Evolutionary conservation across 1,284 basidiomycete genomes (phyloP).

Genomic region (Amylostereum chailletii): DNA sequence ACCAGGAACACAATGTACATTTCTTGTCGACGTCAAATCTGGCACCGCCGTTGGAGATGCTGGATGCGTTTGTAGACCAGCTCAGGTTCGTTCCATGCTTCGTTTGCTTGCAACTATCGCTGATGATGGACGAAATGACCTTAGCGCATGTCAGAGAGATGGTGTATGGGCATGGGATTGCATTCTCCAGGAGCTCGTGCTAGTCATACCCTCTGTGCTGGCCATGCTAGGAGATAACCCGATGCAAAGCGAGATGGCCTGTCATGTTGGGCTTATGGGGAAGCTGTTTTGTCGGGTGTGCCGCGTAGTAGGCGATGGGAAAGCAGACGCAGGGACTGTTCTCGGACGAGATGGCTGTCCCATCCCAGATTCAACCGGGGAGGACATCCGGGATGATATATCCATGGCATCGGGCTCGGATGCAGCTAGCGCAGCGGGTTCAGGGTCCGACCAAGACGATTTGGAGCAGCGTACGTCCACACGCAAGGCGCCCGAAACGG

Average conservation of each 20-base stretch:
- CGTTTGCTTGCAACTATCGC: background rate
- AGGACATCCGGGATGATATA: too few species aligned
- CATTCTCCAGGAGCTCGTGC: slow-evolving; percentile 17
- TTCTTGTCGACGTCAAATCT: slow-evolving; percentile 30
- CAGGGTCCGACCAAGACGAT: too few species aligned
- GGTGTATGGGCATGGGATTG: slow-evolving; percentile 30
- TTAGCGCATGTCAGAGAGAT: slow-evolving; percentile 11
- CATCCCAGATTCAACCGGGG: slow-evolving; percentile 1
- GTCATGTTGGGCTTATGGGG: slow-evolving; percentile 29
- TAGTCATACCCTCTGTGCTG: slow-evolving; percentile 25
- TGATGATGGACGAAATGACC: slow-evolving; percentile 14
- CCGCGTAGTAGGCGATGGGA: slow-evolving; percentile 16
- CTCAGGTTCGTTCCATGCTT: slow-evolving; percentile 14
- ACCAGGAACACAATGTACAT: slow-evolving; percentile 20
- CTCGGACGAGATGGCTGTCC: slow-evolving; percentile 19
- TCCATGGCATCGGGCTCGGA: too few species aligned
- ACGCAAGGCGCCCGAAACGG: too few species aligned
- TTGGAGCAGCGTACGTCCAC: too few species aligned
- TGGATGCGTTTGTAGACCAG: slow-evolving; percentile 25
- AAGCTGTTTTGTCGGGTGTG: slow-evolving; percentile 32
- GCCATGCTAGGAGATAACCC: slow-evolving; percentile 34
- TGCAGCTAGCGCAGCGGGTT: too few species aligned
- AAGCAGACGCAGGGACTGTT: slow-evolving; percentile 14
- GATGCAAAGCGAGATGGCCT: slow-evolving; percentile 36
- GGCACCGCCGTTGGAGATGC: slow-evolving; percentile 32